Percentiles rank a stretch among this genome's conserved stretches.
These are phyloP conservation scores for Viola odorata DNA, from an alignment of 345 rosid species.

Conservation along the genomic window DNA sequence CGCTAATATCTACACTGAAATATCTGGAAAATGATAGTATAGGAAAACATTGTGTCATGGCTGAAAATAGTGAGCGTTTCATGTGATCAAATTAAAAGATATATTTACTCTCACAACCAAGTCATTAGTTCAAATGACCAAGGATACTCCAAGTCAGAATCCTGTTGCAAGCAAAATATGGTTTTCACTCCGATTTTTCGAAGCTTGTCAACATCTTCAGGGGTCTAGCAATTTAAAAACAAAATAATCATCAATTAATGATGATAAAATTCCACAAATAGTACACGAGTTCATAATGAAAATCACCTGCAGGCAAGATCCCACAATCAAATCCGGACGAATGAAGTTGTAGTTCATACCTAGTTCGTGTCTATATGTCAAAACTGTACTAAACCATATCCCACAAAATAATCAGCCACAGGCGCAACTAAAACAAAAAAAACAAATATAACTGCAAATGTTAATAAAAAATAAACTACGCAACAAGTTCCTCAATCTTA, in stretches of 20 bases:
- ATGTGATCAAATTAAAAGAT: too few relatives aligned
- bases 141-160: constrained; percentile 96
- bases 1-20: constrained; percentile 81
- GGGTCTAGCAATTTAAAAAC: constrained; percentile 46
- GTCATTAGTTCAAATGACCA: background rate
- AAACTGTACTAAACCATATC: constrained; percentile 47
- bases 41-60: too few relatives aligned
- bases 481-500: background rate
- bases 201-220: constrained; percentile 82
- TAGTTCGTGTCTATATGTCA: constrained; percentile 86
- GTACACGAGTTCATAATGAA: constrained; percentile 9
- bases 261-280: background rate
- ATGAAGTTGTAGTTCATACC: constrained; percentile 92
- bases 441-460: background rate
- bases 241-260: background rate
- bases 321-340: constrained; percentile 84
- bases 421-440: background rate
- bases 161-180: constrained; percentile 87
- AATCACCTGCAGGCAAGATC: constrained; percentile 89
- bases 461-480: background rate
- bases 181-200: constrained; percentile 82
- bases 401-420: constrained; percentile 17
- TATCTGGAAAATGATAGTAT: constrained; percentile 40
- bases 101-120: too few relatives aligned
- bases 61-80: too few relatives aligned